Conservation (phyloP, 352 stramenopile species). For the Globisporangium heterothallicum region DNA sequence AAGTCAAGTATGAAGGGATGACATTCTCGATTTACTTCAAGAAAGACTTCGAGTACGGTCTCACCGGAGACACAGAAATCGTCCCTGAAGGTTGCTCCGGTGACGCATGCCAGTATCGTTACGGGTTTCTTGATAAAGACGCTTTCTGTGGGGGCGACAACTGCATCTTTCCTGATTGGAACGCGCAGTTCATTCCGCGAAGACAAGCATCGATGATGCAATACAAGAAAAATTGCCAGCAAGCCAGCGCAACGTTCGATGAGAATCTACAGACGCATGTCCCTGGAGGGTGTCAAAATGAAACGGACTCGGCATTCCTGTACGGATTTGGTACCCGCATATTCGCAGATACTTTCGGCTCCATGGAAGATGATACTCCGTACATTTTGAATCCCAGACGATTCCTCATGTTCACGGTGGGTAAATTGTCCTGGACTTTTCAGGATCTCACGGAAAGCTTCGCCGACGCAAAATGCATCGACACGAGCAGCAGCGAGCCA, state of each 20-base stretch:
- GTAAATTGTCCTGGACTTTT: constrained; percentile 35
- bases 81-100: constrained; percentile 5
- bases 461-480: constrained; percentile 2
- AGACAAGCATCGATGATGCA: constrained; percentile 17
- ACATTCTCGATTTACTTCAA: constrained; percentile 8
- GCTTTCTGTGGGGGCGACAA: constrained; percentile 9
- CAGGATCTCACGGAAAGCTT: constrained; percentile 19
- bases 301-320: constrained; percentile 14
- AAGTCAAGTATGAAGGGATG: constrained; percentile 15
- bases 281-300: constrained; percentile 13
- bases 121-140: constrained; percentile 8
- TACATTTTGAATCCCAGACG: constrained; percentile 14
- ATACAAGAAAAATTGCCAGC: constrained; percentile 14
- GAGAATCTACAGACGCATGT: constrained; percentile 7
- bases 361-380: not conserved
- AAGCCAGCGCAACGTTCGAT: not conserved
- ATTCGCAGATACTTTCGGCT: constrained; percentile 7
- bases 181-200: constrained; percentile 12
- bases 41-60: constrained; percentile 10
- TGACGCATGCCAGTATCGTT: constrained; percentile 10
- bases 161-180: constrained; percentile 18
- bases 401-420: constrained; percentile 28
- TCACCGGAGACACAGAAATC: constrained; percentile 5
- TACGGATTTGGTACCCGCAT: constrained; percentile 12
- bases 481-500: constrained; percentile 1